A percentile compares a stretch with the other conserved stretches of the same genome.
phyloP scores from a whole-genome alignment of 257 asterid genomes.

The Thymus mandschuricus region DNA sequence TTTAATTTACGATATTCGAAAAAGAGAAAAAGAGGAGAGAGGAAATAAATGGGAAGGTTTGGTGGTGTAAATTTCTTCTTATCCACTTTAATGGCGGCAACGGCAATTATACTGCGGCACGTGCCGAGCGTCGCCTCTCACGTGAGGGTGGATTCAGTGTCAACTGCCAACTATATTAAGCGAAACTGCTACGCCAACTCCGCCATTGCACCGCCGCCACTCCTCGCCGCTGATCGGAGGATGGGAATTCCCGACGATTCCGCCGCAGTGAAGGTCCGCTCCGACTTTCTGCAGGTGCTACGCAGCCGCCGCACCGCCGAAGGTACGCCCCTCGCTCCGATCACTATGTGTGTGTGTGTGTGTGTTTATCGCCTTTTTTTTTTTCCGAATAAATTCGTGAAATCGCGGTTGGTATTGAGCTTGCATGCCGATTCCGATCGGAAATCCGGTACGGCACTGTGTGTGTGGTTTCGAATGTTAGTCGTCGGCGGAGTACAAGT shows the following conservation, averaged over 20 bases:
- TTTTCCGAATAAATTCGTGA: no score
- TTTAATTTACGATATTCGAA: no score
- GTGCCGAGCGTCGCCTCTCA: conserved; percentile 32
- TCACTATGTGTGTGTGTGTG: background rate
- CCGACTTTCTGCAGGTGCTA: conserved; percentile 63
- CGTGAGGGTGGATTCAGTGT: conserved; percentile 38
- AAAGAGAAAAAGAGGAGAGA: background rate
- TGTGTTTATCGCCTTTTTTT: background rate
- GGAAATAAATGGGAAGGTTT: background rate
- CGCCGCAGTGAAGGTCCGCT: conserved; percentile 50
- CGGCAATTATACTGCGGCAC: conserved; percentile 25
- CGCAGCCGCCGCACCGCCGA: conserved; percentile 64
- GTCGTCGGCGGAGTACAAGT: conserved; percentile 17
- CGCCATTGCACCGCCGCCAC: conserved; percentile 23
- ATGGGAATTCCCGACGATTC: conserved; percentile 42
- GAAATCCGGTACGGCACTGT: conserved; percentile 19
- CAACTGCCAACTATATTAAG: conserved; percentile 31
- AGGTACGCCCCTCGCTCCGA: conserved; percentile 41
- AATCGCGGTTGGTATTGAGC: conserved; percentile 6
- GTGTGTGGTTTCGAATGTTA: background rate
- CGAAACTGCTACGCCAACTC: conserved; percentile 10
- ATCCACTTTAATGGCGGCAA: conserved; percentile 22
- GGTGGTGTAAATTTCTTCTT: background rate
- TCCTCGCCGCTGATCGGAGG: conserved; percentile 29
- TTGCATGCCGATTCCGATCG: conserved; percentile 16